Evolutionary conservation across 2,329 filamentous ascomycete species (phyloP), one percentile per base, ranked within the genome.

Genomic region (Neonectria hederae): DNA sequence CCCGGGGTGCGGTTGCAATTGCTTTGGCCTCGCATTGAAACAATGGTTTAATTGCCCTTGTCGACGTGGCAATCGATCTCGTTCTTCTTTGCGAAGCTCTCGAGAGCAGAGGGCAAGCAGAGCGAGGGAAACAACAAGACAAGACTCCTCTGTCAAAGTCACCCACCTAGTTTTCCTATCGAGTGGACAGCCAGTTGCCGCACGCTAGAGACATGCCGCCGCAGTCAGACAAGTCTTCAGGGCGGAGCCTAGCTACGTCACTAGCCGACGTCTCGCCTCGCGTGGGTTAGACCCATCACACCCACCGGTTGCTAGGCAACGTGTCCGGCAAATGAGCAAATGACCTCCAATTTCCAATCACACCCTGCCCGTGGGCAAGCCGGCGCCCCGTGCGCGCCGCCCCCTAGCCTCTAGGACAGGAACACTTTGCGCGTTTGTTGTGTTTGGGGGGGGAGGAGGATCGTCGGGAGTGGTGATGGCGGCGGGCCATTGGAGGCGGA

Each of bases 181-280:
- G n/a, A 38, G 35, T 17, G 14, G 35, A 38, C 22, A 35, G 21
- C 30, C 58, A 24, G 58, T 43, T 54, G 42, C 51, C 30, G 42
- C 45, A 62, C 54, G 38, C 40, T 53, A 54, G 48, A 58, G 49
- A 51, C 48, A 28, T 35, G 54, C 48, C 28, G 13, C 52, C 28
- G 13, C 52, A 60, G 49, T 54, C 49, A 55, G 42, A 56, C 53
- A 57, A 57, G 59, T 56, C 42, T 52, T 53, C 26, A 49, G 45
- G 51, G 57, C 30, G 57, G 57, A 60, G 49, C 54, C 43, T 32
- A 54, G 65, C 70, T 74, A 75, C 72, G 72, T 75, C 72, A 75
- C 72, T 71, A 67, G 72, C 71, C 68, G 65, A 61, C 56, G 57
- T 61, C 54, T 63, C 54, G 69, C 38, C 59, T 60, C 55, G 63